Percentiles rank a stretch among this genome's conserved stretches.
phyloP scores from a whole-genome alignment of 2,329 filamentous ascomycete genomes.

The Fusarium euwallaceae region DNA sequence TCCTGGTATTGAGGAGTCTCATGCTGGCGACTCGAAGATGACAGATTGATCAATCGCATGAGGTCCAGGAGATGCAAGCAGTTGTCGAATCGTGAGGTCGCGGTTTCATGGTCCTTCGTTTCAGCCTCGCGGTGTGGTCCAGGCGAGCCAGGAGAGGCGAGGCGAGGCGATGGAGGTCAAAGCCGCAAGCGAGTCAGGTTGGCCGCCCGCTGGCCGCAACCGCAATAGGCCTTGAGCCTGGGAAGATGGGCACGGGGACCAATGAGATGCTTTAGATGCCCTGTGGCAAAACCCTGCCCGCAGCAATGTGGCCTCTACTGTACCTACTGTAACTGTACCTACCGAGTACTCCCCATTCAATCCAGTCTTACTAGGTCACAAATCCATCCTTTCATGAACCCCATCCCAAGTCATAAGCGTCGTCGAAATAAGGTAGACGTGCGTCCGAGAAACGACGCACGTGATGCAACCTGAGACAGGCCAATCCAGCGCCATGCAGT shows the following conservation, averaged over 20 bases:
- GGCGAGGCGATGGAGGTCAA: slow-evolving; percentile 15
- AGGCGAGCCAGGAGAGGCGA: slow-evolving; percentile 27
- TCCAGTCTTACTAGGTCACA: background rate
- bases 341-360: background rate
- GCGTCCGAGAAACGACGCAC: slow-evolving; percentile 12
- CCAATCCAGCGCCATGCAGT: slow-evolving; percentile 15
- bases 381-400: background rate
- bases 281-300: slow-evolving; percentile 35
- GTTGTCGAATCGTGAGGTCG: slow-evolving; percentile 20
- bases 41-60: slow-evolving; percentile 10
- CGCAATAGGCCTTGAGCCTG: background rate
- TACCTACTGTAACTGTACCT: too few species aligned
- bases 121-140: slow-evolving; percentile 39
- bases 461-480: slow-evolving; percentile 31
- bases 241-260: slow-evolving; percentile 34
- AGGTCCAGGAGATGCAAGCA: slow-evolving; percentile 16
- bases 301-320: slow-evolving; percentile 11
- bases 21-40: slow-evolving; percentile 28
- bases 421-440: slow-evolving; percentile 7
- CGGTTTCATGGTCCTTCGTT: slow-evolving; percentile 37
- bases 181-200: slow-evolving; percentile 38
- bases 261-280: slow-evolving; percentile 30
- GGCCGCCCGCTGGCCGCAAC: background rate
- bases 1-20: slow-evolving; percentile 47
- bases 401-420: background rate